Percentiles rank a stretch among this genome's conserved stretches.
These are phyloP conservation scores for Sistotremastrum suecicum DNA, from an alignment of 768 basidiomycete species.

Conservation along the genomic window DNA sequence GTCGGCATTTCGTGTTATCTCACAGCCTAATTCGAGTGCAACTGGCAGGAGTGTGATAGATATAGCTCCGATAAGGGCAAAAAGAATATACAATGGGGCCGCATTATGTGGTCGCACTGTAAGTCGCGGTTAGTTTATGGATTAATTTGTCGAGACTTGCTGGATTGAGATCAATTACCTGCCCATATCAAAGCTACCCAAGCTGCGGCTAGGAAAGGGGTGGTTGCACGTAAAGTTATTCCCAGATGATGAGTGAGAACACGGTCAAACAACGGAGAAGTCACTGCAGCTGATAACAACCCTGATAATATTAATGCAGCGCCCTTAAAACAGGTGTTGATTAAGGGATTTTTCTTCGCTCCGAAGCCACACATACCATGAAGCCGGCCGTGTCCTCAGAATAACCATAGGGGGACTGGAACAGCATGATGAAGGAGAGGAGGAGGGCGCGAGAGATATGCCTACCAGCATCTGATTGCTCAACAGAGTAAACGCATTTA, in stretches of 20 bases:
- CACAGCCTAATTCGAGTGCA: constrained; percentile 63
- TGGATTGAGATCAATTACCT: constrained; percentile 25
- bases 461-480: constrained; percentile 56
- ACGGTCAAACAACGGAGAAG: constrained; percentile 68
- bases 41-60: constrained; percentile 64
- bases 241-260: constrained; percentile 67
- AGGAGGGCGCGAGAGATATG: not conserved
- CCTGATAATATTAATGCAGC: constrained; percentile 56
- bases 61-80: constrained; percentile 51
- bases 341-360: not conserved
- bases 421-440: not conserved
- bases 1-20: constrained; percentile 68
- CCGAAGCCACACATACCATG: constrained; percentile 17
- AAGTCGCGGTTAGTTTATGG: constrained; percentile 1
- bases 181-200: constrained; percentile 79
- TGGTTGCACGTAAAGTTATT: constrained; percentile 38
- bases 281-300: constrained; percentile 48
- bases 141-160: not conserved
- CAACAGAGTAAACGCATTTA: constrained; percentile 51
- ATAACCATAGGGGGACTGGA: constrained; percentile 61
- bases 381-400: constrained; percentile 50
- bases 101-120: constrained; percentile 49
- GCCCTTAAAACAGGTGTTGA: constrained; percentile 17
- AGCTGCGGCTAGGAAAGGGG: constrained; percentile 42
- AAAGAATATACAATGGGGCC: constrained; percentile 47